These are phyloP conservation scores for Botryotinia calthae DNA, from an alignment of 2,329 filamentous ascomycete species.

Conservation along the genomic window DNA sequence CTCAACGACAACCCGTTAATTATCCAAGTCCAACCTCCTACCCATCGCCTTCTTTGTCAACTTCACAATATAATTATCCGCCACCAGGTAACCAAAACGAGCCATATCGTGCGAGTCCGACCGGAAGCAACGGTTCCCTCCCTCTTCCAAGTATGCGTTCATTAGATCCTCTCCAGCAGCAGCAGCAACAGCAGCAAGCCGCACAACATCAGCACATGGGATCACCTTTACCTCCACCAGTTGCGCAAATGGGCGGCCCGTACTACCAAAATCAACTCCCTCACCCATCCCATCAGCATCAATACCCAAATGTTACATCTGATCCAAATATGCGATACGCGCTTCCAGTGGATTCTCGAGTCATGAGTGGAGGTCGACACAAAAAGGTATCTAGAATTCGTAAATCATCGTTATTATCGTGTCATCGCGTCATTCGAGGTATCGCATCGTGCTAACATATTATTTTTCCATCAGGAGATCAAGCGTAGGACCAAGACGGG, in stretches of 20 bases:
- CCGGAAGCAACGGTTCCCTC: constrained; percentile 46
- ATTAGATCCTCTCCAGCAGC: constrained; percentile 43
- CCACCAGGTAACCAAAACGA: constrained; percentile 41
- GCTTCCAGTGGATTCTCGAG: constrained; percentile 51
- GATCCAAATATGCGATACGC: constrained; percentile 54
- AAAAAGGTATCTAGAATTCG: constrained; percentile 43
- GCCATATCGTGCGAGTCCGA: constrained; percentile 45
- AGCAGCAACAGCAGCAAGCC: constrained; percentile 27
- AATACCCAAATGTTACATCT: constrained; percentile 48
- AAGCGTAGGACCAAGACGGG: constrained; percentile 73
- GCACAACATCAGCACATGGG: constrained; percentile 44
- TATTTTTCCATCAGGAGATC: constrained; percentile 54
- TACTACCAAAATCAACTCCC: constrained; percentile 47
- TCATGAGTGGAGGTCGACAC: constrained; percentile 61
- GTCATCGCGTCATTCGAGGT: constrained; percentile 12
- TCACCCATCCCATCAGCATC: constrained; percentile 48
- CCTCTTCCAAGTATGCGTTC: constrained; percentile 52
- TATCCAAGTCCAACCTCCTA: constrained; percentile 50
- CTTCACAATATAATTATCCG: constrained; percentile 49
- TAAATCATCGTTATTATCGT: constrained; percentile 12
- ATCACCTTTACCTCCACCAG: constrained; percentile 53
- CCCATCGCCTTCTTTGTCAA: constrained; percentile 46
- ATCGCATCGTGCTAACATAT: constrained; percentile 32
- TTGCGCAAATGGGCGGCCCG: constrained; percentile 47
- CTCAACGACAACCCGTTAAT: constrained; percentile 33